Evolutionary conservation across 1,284 basidiomycete genomes (phyloP), one percentile per base, ranked within the genome.

Genomic region (Xanthoconium separans): DNA sequence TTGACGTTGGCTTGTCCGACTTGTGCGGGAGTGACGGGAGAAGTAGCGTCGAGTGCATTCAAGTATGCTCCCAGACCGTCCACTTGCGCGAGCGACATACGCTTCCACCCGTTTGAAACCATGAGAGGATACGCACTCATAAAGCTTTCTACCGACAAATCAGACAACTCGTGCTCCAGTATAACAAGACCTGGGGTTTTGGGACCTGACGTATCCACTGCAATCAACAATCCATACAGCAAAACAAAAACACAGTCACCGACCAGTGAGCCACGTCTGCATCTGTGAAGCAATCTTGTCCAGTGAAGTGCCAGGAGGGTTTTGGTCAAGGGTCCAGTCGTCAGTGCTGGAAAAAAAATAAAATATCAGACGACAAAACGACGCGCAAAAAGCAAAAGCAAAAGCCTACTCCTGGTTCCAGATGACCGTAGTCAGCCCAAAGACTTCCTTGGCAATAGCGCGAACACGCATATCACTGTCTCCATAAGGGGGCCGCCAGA

Each of bases 141-240:
- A 74, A 93, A 95, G 8, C 82, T 81, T 44, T 77, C 66, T 39
- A 93, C 83, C 22, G 87, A 77, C 54, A 76, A 65, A 44, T 81
- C 73, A 18, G 77, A 80, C n/a, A 88, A 73, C 70, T 95, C 93
- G 71, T 96, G 93, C 72, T 95, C 89, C 58, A 95, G 79, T 56
- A 92, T 78, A 61, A 94, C 79, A 18, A 94, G 78, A 34, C 93
- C 93, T 10, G 87, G 85, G 11, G 68, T 71, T 67, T 91, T 89
- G 46, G 86, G 75, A 43, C 84, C 85, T 78, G 29, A 44, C 3
- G 7, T 29, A 7, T 47, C 27, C 56, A 58, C 51, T 44, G 20
- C 37, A 31, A 45, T 64, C 44, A 64, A 49, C 45, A 44, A 46
- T 40, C n/a, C 22, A 24, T 11, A 27, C 41, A 18, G 8, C 0